These are phyloP conservation scores for Colletotrichum orbiculare DNA, from an alignment of 2,329 filamentous ascomycete species.

Conservation along the genomic window DNA sequence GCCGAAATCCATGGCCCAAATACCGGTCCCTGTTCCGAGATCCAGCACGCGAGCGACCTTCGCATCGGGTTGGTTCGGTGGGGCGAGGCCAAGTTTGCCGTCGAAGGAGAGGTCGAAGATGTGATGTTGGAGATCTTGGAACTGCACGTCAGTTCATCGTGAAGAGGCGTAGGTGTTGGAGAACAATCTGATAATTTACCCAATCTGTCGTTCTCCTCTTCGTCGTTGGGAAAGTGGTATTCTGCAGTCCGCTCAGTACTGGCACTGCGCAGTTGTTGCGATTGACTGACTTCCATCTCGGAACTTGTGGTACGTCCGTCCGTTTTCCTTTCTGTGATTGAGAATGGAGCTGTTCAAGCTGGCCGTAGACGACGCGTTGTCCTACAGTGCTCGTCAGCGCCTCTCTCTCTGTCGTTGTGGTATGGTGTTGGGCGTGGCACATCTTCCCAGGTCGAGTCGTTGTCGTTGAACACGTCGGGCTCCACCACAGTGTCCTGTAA, in stretches of 20 bases:
- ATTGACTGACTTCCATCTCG: constrained; percentile 33
- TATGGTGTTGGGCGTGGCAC: not conserved
- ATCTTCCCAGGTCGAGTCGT: constrained; percentile 31
- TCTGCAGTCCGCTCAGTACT: constrained; percentile 15
- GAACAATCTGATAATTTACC: not conserved
- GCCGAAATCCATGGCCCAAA: constrained; percentile 55
- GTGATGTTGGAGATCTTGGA: constrained; percentile 62
- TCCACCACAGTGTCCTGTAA: constrained; percentile 24
- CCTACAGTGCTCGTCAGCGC: constrained; percentile 6
- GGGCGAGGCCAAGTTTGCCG: constrained; percentile 31
- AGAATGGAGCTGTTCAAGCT: constrained; percentile 48
- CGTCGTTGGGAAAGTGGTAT: constrained; percentile 38
- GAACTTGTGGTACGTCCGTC: constrained; percentile 40
- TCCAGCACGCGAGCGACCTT: constrained; percentile 39
- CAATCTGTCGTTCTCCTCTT: constrained; percentile 35
- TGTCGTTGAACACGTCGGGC: constrained; percentile 33
- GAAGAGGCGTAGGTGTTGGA: too few species aligned
- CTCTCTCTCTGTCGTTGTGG: too few species aligned
- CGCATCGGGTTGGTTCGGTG: constrained; percentile 36
- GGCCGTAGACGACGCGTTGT: constrained; percentile 39
- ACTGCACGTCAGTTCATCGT: not conserved
- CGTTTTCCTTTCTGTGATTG: constrained; percentile 35
- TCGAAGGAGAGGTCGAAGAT: constrained; percentile 60
- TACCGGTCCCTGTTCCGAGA: constrained; percentile 44
- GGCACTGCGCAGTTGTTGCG: too few species aligned